Evolutionary conservation across 106 monocot species (phyloP), one percentile per base, ranked within the genome.

Genomic region (Ottelia alismoides): DNA sequence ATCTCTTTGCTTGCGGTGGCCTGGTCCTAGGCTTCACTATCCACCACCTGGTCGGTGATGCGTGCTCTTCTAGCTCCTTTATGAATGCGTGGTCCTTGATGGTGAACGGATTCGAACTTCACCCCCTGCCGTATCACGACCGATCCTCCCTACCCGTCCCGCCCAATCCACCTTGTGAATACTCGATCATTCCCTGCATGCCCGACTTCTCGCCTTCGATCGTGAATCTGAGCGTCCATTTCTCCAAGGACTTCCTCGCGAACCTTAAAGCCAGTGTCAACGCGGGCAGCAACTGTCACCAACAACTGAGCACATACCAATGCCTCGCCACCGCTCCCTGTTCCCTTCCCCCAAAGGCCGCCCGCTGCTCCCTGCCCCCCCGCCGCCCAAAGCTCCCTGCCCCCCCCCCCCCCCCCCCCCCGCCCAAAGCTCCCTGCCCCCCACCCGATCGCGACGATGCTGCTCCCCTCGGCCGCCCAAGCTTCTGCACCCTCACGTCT

Each of bases 1-100:
- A 60, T 46, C 24, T 44, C 40, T 60, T 45, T 46, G 22, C 59
- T 18, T 60, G 59, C 59, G 59, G 59, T 27, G 59, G 59, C 3
- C 2, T 60, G 14, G 59, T 60, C 11, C 5, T 60, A 5, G 59
- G 45, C 45, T n/a, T 27, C 16, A 47, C 59, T 17, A 1, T 27
- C 0, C 45, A 60, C 59, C 59, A 60, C 59, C 45, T 11, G 24
- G 40, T 45, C n/a, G 24, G 26, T 1, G 59, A 60, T 46, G 59
- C 45, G 4, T 46, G 27, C 43, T 22, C 45, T 1, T 26, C 25
- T 23, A 60, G 27, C 59, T 14, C 9, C 27, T 60, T 60, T 26
- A 27, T 45, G 18, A 10, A 2, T 2, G 25, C 45, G 1, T 60
- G 59, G 59, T 23, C 59, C 21, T 14, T 9, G 45, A 6, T 11